Base-by-base conservation (phyloP, 768 basidiomycete species). In the Pisolithus microcarpus region DNA sequence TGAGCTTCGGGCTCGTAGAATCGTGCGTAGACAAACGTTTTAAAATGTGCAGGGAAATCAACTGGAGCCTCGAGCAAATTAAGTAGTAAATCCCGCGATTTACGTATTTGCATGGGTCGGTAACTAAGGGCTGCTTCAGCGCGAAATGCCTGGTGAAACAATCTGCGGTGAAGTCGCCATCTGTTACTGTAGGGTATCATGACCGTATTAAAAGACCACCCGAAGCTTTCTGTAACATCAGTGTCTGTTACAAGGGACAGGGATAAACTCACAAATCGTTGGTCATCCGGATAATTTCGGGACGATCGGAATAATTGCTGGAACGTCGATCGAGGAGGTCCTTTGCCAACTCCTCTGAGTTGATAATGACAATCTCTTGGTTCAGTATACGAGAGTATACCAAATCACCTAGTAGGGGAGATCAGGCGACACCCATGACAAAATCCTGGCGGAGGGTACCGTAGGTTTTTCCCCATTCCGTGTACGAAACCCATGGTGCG, bases 281-380 rank as follows among this genome's bases (percentile, higher is more conserved):
- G 8, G 59, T 59, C 58, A 66, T 56, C 13, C 56, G 50, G 16
- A 65, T 46, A 8, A 63, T 53, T 13, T 48, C 52, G 18, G 73
- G 73, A 3, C 76, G 63, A 52, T 75, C 75, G 4, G 76, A 74
- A 54, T 75, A 76, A 30, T 70, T 72, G 47, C 66, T 59, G 6
- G 75, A 75, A 6, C 73, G 68, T 31, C 68, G 70, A 28, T 77
- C 73, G 16, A 78, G 64, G 18, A 78, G 61, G n/a, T 77, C 75
- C 19, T 56, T 64, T 8, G 67, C 65, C 9, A 70, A 65, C 21
- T 70, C 63, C 44, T 65, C 56, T 1, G 73, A 73, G 52, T 71
- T 76, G 38, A 77, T 61, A 19, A 76, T 55, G 24, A 77, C 58
- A 34, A 73, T 64, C 0, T 61, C 59, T 19, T 67, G 59, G 18